Evolutionary conservation across 495 filamentous ascomycete species (phyloP), one percentile per base, ranked within the genome.

Genomic region (Penicillium cosmopolitanum): DNA sequence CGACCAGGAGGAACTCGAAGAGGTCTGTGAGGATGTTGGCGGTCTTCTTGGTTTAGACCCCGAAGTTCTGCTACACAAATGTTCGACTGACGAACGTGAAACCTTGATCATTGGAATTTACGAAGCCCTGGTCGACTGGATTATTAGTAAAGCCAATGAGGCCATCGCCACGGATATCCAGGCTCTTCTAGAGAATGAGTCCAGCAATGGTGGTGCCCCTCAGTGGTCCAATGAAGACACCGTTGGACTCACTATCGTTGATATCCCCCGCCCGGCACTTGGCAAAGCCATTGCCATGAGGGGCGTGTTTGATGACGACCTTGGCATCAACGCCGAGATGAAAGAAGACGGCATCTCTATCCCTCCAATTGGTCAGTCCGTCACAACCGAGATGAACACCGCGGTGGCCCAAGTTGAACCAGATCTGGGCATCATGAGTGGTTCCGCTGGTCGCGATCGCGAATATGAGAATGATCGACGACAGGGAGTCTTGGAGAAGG

Each of bases 281-380:
- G 90, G 91, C 50, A 96, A 92, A 69, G 95, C 96, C 2, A 74
- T 93, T 11, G 85, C 90, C 5, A 85, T 98, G 76, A 87, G 91
- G 50, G 90, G 90, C 4, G 85, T 98, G 34, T 98, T 98, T 67
- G 93, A 98, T 65, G 95, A 97, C 62, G 83, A 73, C 31, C 75
- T 88, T n/a, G 95, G 95, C 50, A 96, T 98, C 73, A 97, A 98
- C 62, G 84, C 87, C 1, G 95, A 98, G 73, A 98, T 98, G 94
- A 95, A 92, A 69, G 86, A 92, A 58, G 95, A 98, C 64, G 96
- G 96, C 15, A 84, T 98, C 23, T 80, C 88, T 31, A 81, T 94
- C 16, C 78, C 78, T 1, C 48, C 86, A 0, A 84, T 85, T 5
- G 89, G 89, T 8, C 87, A 86, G 53, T 96, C 95, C 1, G 87